Conservation (phyloP, 805 yeast species). For the Tetrapisispora namnaoensis region DNA sequence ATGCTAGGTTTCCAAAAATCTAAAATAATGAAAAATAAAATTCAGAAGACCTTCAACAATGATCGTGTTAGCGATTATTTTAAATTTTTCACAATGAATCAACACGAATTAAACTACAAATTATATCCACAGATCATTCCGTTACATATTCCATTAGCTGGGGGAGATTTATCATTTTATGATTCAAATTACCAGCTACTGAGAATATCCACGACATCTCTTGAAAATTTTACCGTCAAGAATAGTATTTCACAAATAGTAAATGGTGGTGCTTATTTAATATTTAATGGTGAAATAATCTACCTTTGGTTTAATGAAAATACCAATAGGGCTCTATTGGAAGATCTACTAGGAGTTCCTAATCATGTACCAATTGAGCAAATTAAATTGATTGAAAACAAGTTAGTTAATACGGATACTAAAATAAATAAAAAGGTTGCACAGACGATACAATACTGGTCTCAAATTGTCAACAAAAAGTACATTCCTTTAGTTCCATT, state of each 20-base stretch:
- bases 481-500: constrained; percentile 21
- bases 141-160: constrained; percentile 49
- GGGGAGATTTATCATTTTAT: constrained; percentile 42
- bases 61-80: constrained; percentile 41
- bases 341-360: constrained; percentile 66
- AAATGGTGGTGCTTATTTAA: constrained; percentile 69
- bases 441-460: constrained; percentile 46
- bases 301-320: constrained; percentile 60
- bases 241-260: constrained; percentile 29
- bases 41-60: constrained; percentile 44
- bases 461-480: constrained; percentile 14
- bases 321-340: constrained; percentile 54
- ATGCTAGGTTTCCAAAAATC: constrained; percentile 63
- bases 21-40: constrained; percentile 40
- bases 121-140: constrained; percentile 77
- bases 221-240: constrained; percentile 35
- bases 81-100: constrained; percentile 41
- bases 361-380: constrained; percentile 14
- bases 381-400: constrained; percentile 30
- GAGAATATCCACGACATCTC: constrained; percentile 36
- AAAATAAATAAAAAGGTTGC: constrained; percentile 60
- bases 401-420: constrained; percentile 63
- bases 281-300: constrained; percentile 56
- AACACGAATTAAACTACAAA: constrained; percentile 46
- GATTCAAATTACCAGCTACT: constrained; percentile 34